These are phyloP conservation scores for Coprinopsis marcescibilis DNA, from an alignment of 768 basidiomycete species.

Conservation along the genomic window DNA sequence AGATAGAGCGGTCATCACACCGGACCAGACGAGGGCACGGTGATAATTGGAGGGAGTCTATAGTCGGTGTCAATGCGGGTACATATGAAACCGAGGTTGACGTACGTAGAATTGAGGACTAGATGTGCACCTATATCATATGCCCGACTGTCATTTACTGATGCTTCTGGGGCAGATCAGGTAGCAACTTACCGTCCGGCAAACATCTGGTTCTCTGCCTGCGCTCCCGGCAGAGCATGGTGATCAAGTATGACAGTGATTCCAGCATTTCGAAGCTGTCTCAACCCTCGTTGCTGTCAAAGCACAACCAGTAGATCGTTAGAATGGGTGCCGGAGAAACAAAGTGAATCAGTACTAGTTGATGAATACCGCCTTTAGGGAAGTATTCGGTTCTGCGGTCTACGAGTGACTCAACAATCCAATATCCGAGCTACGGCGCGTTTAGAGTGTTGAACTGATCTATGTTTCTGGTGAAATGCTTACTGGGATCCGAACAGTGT, in stretches of 20 bases:
- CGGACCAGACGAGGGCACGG: constrained; percentile 76
- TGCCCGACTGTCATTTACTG: no score
- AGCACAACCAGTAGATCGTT: not conserved
- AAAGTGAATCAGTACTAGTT: constrained; percentile 41
- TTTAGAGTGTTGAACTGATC: not conserved
- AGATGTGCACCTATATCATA: constrained; percentile 57
- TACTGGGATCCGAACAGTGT: constrained; percentile 75
- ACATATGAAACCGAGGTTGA: not conserved
- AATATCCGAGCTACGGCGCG: constrained; percentile 61
- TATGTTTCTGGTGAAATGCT: constrained; percentile 16
- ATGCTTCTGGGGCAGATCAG: not conserved
- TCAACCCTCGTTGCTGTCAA: constrained; percentile 50
- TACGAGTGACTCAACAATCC: constrained; percentile 74
- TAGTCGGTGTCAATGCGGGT: not conserved
- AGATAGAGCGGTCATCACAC: constrained; percentile 68
- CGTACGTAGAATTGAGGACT: constrained; percentile 70
- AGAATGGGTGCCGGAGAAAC: not conserved
- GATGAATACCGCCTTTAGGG: constrained; percentile 61
- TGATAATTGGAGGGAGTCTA: constrained; percentile 70
- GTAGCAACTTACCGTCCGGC: constrained; percentile 50
- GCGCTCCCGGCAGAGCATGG: constrained; percentile 68
- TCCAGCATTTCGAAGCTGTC: constrained; percentile 53
- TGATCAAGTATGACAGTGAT: constrained; percentile 63
- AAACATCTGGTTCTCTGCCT: constrained; percentile 55
- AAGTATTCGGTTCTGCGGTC: constrained; percentile 55